A percentile compares a stretch with the other conserved stretches of the same genome.
Conservation (phyloP, 2,329 filamentous ascomycete species). For the Alternaria triticina region DNA sequence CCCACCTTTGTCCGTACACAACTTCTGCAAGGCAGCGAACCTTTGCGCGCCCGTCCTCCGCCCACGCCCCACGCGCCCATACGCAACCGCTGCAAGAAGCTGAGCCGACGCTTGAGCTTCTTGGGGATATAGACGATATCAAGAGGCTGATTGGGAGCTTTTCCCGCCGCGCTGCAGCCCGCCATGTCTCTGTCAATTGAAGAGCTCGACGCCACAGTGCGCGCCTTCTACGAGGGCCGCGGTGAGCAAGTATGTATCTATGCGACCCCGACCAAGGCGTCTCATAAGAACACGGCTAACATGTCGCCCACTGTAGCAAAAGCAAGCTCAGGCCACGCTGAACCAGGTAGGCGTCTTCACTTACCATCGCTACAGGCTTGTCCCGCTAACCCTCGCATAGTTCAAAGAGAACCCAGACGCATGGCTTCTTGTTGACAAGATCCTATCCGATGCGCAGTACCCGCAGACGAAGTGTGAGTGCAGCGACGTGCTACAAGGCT, state of each 20-base stretch:
- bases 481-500: conserved; percentile 17
- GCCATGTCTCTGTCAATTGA: conserved; percentile 76
- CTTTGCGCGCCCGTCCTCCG: conserved; percentile 27
- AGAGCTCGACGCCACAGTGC: conserved; percentile 96
- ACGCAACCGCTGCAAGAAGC: conserved; percentile 8
- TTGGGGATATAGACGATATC: conserved; percentile 27
- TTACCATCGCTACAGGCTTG: conserved; percentile 6
- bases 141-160: conserved; percentile 42
- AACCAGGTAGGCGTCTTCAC: conserved; percentile 74
- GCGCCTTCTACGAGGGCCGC: conserved; percentile 95
- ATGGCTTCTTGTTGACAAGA: conserved; percentile 97
- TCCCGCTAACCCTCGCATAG: conserved; percentile 56
- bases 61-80: conserved; percentile 17
- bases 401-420: conserved; percentile 99
- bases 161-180: conserved; percentile 41
- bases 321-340: conserved; percentile 88
- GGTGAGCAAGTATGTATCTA: conserved; percentile 78
- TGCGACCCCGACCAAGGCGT: neutral
- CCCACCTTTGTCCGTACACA: conserved; percentile 42
- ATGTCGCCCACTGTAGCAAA: conserved; percentile 71
- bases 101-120: conserved; percentile 19
- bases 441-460: conserved; percentile 90
- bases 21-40: conserved; percentile 37
- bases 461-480: conserved; percentile 91
- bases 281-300: conserved; percentile 46